These are phyloP conservation scores for Solanum corneliomulleri DNA, from an alignment of 257 asterid genomes.

Conservation along the genomic window DNA sequence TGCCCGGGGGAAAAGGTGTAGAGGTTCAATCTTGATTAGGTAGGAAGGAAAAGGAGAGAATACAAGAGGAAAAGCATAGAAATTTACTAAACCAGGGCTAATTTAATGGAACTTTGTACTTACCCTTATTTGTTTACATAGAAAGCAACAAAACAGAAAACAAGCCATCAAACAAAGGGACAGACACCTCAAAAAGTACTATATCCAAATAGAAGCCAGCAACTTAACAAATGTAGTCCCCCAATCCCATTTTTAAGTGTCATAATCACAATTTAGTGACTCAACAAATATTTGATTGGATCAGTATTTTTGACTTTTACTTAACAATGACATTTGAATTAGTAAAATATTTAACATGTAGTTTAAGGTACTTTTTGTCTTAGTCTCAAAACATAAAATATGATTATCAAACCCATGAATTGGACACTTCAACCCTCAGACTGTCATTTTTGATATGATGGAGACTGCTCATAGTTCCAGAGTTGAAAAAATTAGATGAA, in stretches of 20 bases:
- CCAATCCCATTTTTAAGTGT: not conserved
- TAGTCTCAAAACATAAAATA: not conserved
- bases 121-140: not conserved
- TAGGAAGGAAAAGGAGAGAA: not conserved
- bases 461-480: not conserved
- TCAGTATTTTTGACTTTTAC: not conserved
- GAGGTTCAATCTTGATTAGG: not conserved
- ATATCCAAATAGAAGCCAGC: not conserved
- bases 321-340: not conserved
- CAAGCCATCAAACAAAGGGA: not conserved
- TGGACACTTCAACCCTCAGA: not conserved
- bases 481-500: not conserved
- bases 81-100: not conserved
- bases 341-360: not conserved
- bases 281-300: not conserved
- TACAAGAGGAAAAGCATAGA: not conserved
- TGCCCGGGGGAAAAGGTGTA: not conserved
- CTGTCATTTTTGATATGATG: not conserved
- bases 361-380: not conserved
- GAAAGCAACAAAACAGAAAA: not conserved
- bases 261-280: not conserved
- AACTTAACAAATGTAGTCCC: not conserved
- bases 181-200: not conserved
- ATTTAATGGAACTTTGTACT: not conserved
- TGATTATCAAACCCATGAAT: not conserved